phyloP scores from a whole-genome alignment of 2,329 filamentous ascomycete genomes.

The Diaporthe destruens region DNA sequence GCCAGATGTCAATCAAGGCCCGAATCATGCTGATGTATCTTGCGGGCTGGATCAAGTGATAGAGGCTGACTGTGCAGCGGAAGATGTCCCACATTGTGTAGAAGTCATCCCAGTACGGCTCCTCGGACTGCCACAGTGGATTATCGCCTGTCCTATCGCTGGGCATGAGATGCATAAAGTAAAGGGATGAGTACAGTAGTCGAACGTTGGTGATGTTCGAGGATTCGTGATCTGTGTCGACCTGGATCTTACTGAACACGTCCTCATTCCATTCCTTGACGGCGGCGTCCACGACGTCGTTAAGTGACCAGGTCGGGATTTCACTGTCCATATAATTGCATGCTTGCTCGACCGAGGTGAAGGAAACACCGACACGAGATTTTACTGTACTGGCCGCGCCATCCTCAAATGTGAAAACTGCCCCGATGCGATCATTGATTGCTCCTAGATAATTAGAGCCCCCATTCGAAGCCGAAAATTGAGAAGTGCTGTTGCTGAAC shows the following conservation, averaged over 20 bases:
- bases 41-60: conserved; percentile 75
- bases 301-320: conserved; percentile 56
- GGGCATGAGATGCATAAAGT: conserved; percentile 72
- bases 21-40: conserved; percentile 76
- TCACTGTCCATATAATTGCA: conserved; percentile 61
- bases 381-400: conserved; percentile 53
- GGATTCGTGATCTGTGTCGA: conserved; percentile 48
- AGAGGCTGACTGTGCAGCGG: conserved; percentile 76
- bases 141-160: conserved; percentile 77
- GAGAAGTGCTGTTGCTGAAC: conserved; percentile 21
- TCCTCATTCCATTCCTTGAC: conserved; percentile 60
- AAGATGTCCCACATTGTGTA: conserved; percentile 83
- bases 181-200: conserved; percentile 70
- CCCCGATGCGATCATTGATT: conserved; percentile 59
- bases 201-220: conserved; percentile 61
- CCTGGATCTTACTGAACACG: conserved; percentile 58
- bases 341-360: conserved; percentile 61
- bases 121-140: conserved; percentile 72
- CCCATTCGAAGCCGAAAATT: conserved; percentile 48
- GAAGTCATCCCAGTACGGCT: conserved; percentile 81
- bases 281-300: conserved; percentile 55
- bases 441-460: conserved; percentile 44
- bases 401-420: conserved; percentile 61
- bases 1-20: conserved; percentile 77
- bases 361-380: conserved; percentile 65